Base-by-base conservation (phyloP, 1,284 basidiomycete species). In the Ustilago cynodontis region DNA sequence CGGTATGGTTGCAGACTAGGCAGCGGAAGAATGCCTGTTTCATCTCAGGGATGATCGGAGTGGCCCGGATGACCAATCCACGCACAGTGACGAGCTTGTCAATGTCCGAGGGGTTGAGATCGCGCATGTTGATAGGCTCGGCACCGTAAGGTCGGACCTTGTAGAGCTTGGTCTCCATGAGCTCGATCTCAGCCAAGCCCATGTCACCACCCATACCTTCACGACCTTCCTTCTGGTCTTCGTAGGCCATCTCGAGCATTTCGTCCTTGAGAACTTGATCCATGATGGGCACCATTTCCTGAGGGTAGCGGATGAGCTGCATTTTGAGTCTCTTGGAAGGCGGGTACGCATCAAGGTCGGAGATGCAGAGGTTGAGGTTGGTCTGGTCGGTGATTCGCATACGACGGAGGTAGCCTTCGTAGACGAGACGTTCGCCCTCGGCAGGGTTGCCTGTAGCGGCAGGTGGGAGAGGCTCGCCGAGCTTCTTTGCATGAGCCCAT, bases 1-100 rank as follows among this genome's bases (percentile, higher is more conserved):
- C 91, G 6, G 95, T 97, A 87, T 99, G 95, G 66, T 92, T 93
- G 86, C 97, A 99, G 43, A 92, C 92, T n/a, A 94, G 88, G 87
- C 96, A 99, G 53, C 95, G 93, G 91, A 99, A 99, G 89, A 99
- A 99, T 33, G 95, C 96, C 82, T 91, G 49, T 87, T 94, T 95
- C 97, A 99, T 99, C 87, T 99, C 96, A 2, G 97, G 96, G 65
- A 99, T 98, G 82, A 99, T 93, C 4, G 96, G 94, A 0, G 96
- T 98, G 0, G 95, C 94, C 45, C 97, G 93, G 79, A 99, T 99
- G 77, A 99, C 95, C 6, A 99, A 91, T 59, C 97, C 96, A 85
- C 96, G 98, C 87, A 99, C 92, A 58, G 91, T 92, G 28, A 98
- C 93, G 41, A 99, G 91, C 87, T 98, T 83, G 77, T 85, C 84